Base-by-base conservation (phyloP, 345 rosid genomes). In the Laguncularia racemosa region DNA sequence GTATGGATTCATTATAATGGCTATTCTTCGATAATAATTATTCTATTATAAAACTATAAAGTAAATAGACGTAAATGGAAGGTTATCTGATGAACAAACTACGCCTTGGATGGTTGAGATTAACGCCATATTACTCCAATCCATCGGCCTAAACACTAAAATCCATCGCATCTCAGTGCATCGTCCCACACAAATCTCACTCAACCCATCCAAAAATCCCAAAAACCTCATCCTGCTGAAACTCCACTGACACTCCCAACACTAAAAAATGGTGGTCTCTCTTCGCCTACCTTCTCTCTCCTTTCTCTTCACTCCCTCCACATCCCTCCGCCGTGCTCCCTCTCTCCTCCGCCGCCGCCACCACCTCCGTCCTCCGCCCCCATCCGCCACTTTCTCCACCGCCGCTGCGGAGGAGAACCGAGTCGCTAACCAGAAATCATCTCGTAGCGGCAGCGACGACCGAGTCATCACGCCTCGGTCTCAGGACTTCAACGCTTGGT, bases 401-500 rank as follows among this genome's bases (percentile, higher is more conserved):
- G 74, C 83, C 2, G 63, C 86, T 6, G 73, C 83, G 46, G 85
- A 77, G 66, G 83, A 78, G 58, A 78, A 76, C 33, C 76, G 63
- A 58, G 78, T 68, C 12, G 68, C 75, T 13, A 71, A 64, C 2
- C 71, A 69, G 26, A 72, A 61, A 62, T 75, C 71, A 67, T 60
- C 45, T 58, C 45, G 60, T 46, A 63, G 53, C 3, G 61, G 57
- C 60, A 62, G 51, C 21, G 64, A 78, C 16, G 86, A 83, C 65
- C 80, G 73, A 52, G 78, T 74, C 57, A 74, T 92, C 50, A 83
- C 91, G 60, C 93, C 96, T n/a, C 85, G 88, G 46, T 89, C 97
- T 11, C 78, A 78, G 75, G 96, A 92, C 71, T 89, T 86, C 83
- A 92, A 79, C 72, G 97, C 91, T 19, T 92, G 97, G 99, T 92